phyloP scores from a whole-genome alignment of 106 monocot genomes.

The Cymbidium sinense region DNA sequence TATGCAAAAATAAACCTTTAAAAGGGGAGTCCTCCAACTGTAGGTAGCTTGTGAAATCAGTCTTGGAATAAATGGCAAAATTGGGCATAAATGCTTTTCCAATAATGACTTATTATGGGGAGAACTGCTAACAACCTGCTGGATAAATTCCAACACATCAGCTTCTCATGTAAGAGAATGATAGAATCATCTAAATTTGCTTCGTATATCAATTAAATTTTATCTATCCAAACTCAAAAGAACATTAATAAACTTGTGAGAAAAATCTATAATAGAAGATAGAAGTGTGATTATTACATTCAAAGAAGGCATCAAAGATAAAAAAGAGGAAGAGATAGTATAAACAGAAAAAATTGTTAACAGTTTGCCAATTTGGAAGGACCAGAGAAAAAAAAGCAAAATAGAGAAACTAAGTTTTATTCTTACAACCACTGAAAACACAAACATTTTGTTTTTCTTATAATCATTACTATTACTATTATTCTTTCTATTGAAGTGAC shows the following conservation, averaged over 20 bases:
- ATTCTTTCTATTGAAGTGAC: too few relatives aligned
- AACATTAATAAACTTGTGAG: background rate
- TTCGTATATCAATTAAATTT: background rate
- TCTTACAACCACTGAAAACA: too few relatives aligned
- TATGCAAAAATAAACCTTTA: slow-evolving; percentile 30
- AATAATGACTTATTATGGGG: slow-evolving; percentile 9
- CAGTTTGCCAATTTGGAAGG: too few relatives aligned
- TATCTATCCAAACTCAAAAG: background rate
- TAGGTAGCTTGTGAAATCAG: slow-evolving; percentile 26
- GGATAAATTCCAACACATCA: slow-evolving; percentile 2
- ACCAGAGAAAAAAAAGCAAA: too few relatives aligned
- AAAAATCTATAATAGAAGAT: background rate
- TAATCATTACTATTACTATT: too few relatives aligned
- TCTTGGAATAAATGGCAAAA: slow-evolving; percentile 44
- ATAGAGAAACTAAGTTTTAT: too few relatives aligned
- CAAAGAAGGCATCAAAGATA: background rate
- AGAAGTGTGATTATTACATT: background rate
- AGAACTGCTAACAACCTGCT: slow-evolving; percentile 25
- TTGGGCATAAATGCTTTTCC: slow-evolving; percentile 37
- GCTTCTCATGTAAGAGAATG: background rate
- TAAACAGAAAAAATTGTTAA: too few relatives aligned
- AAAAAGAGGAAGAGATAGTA: background rate
- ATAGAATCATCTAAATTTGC: background rate
- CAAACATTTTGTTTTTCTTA: too few relatives aligned
- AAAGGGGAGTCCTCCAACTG: slow-evolving; percentile 41